phyloP scores from a whole-genome alignment of 768 basidiomycete species.

The Hypholoma fasciculare region DNA sequence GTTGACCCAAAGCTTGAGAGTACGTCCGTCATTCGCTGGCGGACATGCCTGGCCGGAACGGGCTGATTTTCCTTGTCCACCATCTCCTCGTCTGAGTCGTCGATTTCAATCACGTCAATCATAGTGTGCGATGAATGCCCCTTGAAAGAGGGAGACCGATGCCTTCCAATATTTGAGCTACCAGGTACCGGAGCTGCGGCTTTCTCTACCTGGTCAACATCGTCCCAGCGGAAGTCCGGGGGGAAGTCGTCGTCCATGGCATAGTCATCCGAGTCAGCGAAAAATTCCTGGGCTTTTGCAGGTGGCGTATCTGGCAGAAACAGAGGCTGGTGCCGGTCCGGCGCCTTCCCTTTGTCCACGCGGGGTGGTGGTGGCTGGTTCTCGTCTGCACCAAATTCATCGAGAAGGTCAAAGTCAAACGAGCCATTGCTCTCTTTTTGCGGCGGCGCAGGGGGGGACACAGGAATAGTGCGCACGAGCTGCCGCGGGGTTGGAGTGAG shows the following conservation, averaged over 20 bases:
- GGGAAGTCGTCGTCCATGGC: constrained; percentile 21
- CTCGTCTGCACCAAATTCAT: constrained; percentile 19
- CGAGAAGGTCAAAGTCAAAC: constrained; percentile 29
- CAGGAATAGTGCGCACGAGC: constrained; percentile 7
- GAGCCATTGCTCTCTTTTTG: constrained; percentile 12
- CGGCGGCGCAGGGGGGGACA: constrained; percentile 6
- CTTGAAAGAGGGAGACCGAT: neutral
- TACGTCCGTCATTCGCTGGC: constrained; percentile 33
- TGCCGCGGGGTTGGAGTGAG: constrained; percentile 18
- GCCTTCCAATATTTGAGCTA: too few species aligned
- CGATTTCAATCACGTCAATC: constrained; percentile 37
- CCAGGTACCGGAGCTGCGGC: too few species aligned
- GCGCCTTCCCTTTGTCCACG: constrained; percentile 21
- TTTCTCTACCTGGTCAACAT: constrained; percentile 23
- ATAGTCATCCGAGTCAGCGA: constrained; percentile 22
- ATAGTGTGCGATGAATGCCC: neutral
- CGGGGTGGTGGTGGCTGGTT: constrained; percentile 11
- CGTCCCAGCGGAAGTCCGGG: constrained; percentile 22
- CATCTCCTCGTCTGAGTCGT: constrained; percentile 40
- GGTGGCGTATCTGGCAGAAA: neutral
- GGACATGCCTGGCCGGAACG: constrained; percentile 49
- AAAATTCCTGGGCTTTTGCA: neutral
- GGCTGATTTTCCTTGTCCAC: constrained; percentile 68
- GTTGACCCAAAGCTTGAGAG: neutral
- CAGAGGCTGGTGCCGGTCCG: neutral